Evolutionary conservation across 441 rosid species (phyloP).

Genomic region (Pelargonium citronellum): DNA sequence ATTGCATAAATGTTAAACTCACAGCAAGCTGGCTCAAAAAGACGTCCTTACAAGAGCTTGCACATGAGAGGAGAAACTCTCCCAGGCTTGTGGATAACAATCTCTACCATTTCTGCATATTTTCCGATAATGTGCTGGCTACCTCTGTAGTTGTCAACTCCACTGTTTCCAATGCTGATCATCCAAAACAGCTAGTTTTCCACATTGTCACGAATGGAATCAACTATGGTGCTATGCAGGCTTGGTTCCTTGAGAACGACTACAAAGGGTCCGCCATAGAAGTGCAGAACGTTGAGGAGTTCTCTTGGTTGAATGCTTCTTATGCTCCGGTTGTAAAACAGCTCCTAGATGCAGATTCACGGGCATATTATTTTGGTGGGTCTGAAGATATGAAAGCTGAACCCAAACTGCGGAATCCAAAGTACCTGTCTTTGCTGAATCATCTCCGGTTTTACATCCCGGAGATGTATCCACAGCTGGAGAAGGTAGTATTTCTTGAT

Average conservation of each 20-base stretch:
- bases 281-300: constrained; percentile 64
- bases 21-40: constrained; percentile 60
- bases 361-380: constrained; percentile 47
- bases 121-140: constrained; percentile 77
- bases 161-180: constrained; percentile 71
- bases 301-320: constrained; percentile 77
- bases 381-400: constrained; percentile 46
- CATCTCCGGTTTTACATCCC: constrained; percentile 94
- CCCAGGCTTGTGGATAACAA: constrained; percentile 78
- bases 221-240: constrained; percentile 80
- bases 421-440: constrained; percentile 61
- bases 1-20: constrained; percentile 69
- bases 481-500: constrained; percentile 81
- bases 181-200: constrained; percentile 84
- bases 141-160: constrained; percentile 82
- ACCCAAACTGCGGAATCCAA: constrained; percentile 58
- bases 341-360: constrained; percentile 40
- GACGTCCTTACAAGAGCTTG: constrained; percentile 44
- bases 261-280: constrained; percentile 78
- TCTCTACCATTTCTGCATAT: constrained; percentile 88
- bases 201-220: constrained; percentile 71
- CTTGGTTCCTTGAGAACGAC: constrained; percentile 73
- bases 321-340: constrained; percentile 67
- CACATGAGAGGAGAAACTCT: constrained; percentile 60
- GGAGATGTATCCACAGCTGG: constrained; percentile 78